Percentiles rank a stretch among this genome's conserved stretches.
Evolutionary conservation across 345 rosid genomes (phyloP).

Genomic region (Eucalyptus marginata): DNA sequence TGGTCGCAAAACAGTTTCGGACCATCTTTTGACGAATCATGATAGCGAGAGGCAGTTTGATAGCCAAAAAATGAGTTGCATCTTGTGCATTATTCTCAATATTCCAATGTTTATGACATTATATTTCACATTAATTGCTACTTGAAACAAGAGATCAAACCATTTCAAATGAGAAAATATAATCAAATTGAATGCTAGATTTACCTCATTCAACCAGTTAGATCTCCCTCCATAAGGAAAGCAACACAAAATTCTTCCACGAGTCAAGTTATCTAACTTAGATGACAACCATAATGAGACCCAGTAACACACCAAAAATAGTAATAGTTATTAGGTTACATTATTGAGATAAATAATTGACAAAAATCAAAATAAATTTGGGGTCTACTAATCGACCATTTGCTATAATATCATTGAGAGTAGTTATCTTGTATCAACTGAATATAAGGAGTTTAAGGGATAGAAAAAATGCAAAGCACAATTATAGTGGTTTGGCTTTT

Average conservation of each 20-base stretch:
- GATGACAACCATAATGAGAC: rapidly evolving
- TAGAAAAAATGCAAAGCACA: background rate
- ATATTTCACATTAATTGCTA: background rate
- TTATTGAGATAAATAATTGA: no score
- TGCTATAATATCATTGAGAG: no score
- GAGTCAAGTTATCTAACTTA: background rate
- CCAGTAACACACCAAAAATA: no score
- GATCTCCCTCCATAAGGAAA: background rate
- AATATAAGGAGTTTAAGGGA: background rate
- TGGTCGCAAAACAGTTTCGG: background rate
- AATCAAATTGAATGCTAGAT: no score
- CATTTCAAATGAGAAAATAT: no score
- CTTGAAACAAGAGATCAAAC: background rate
- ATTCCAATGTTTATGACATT: background rate
- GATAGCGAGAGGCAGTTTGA: background rate
- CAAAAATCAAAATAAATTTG: no score
- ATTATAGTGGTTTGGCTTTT: background rate
- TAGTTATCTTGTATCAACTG: background rate
- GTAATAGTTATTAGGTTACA: no score
- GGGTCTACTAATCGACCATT: no score
- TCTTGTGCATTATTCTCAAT: background rate
- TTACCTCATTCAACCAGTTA: background rate
- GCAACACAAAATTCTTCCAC: background rate
- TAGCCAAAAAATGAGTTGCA: background rate
- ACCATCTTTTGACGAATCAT: background rate